Percentiles rank a stretch among this genome's conserved stretches.
Evolutionary conservation across 306 rosid genomes (phyloP).

Genomic region (Lagenaria siceraria): DNA sequence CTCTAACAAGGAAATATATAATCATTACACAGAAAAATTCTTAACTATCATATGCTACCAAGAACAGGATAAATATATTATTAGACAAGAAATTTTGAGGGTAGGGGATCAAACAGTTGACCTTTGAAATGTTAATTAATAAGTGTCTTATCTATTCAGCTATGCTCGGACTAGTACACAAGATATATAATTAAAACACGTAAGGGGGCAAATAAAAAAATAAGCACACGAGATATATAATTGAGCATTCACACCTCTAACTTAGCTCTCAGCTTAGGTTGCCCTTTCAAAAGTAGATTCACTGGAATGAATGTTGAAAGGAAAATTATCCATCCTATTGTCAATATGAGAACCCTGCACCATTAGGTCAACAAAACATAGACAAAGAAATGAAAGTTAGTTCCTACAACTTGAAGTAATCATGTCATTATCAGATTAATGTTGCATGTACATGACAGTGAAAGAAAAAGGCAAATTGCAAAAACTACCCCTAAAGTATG

Average conservation of each 20-base stretch:
- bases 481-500: too few species aligned
- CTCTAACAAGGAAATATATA: conserved; percentile 36
- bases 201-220: background rate
- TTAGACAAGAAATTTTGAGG: background rate
- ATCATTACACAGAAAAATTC: background rate
- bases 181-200: background rate
- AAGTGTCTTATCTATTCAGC: background rate
- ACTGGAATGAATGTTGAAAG: conserved; percentile 79
- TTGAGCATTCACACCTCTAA: conserved; percentile 55
- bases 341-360: conserved; percentile 75
- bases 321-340: conserved; percentile 90
- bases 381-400: conserved; percentile 4
- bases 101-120: background rate
- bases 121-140: background rate
- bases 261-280: conserved; percentile 57
- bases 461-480: too few species aligned
- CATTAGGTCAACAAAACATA: background rate
- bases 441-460: background rate
- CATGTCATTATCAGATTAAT: background rate
- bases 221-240: background rate
- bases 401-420: background rate
- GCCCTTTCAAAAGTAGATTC: conserved; percentile 55
- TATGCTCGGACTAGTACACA: background rate
- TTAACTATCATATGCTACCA: background rate
- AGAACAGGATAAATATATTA: background rate